These are phyloP conservation scores for Jacaranda mimosifolia DNA, from an alignment of 257 asterid genomes.

Conservation along the genomic window DNA sequence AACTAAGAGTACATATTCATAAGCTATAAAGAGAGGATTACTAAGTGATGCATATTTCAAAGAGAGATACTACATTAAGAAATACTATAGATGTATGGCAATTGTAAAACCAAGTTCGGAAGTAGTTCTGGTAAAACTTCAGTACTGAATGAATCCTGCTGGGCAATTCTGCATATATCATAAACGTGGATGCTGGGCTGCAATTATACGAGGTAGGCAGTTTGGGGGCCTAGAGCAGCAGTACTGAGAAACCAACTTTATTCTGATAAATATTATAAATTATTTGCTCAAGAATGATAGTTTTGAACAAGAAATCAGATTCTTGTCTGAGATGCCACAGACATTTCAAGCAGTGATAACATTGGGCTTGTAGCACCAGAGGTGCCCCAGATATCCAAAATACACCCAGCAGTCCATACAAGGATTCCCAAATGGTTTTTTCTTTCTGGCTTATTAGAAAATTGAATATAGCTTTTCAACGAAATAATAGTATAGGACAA, in stretches of 20 bases:
- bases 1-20: no score
- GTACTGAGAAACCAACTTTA: conserved; percentile 1
- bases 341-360: not conserved
- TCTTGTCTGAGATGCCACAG: not conserved
- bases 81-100: no score
- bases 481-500: not conserved
- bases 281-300: not conserved
- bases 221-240: not conserved
- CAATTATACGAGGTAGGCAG: not conserved
- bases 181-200: not conserved
- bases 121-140: no score
- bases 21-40: no score
- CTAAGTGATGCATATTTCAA: no score
- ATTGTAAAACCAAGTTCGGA: no score
- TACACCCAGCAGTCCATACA: not conserved
- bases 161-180: not conserved
- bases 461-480: not conserved
- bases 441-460: not conserved
- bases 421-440: not conserved
- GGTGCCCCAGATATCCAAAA: conserved; percentile 19
- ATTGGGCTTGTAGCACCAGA: not conserved
- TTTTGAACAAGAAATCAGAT: not conserved
- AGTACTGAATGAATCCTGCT: no score
- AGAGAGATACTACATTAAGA: no score
- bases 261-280: not conserved